A percentile compares a stretch with the other conserved stretches of the same genome.
Evolutionary conservation across 2,329 filamentous ascomycete species (phyloP).

Genomic region (Celoporthe dispersa): DNA sequence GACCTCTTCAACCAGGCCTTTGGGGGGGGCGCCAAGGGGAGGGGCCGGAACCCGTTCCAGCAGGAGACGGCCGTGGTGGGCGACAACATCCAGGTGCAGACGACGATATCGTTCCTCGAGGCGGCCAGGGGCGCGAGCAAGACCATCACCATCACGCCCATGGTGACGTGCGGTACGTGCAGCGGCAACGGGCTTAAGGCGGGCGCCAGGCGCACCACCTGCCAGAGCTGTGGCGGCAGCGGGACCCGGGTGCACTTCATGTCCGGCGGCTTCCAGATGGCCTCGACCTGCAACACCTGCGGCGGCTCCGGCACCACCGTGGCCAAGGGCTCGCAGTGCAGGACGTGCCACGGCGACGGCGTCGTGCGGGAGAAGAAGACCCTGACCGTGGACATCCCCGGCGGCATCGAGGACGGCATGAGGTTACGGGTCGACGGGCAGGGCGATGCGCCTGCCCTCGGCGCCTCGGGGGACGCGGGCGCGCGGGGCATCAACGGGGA

Average conservation of each 20-base stretch:
- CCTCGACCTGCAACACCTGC: conserved; percentile 82
- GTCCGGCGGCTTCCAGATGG: conserved; percentile 95
- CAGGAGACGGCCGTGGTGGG: conserved; percentile 80
- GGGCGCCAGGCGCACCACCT: conserved; percentile 73
- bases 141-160: conserved; percentile 83
- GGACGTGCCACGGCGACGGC: conserved; percentile 78
- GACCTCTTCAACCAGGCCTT: conserved; percentile 92
- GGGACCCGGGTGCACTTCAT: conserved; percentile 87
- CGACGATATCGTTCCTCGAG: conserved; percentile 93
- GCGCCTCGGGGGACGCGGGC: conserved; percentile 66
- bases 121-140: conserved; percentile 89
- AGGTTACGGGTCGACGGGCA: conserved; percentile 81
- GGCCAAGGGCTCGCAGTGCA: conserved; percentile 81
- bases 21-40: conserved; percentile 54
- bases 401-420: conserved; percentile 97
- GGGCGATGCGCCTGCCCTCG: conserved; percentile 83
- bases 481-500: conserved; percentile 77
- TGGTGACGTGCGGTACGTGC: conserved; percentile 82
- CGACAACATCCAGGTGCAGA: conserved; percentile 93
- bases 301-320: conserved; percentile 77
- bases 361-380: conserved; percentile 83
- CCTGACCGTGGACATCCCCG: conserved; percentile 88
- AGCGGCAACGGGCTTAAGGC: conserved; percentile 82
- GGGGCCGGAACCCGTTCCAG: conserved; percentile 70
- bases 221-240: conserved; percentile 81